Conservation (phyloP, 441 rosid species). For the Adansonia grandidieri region DNA sequence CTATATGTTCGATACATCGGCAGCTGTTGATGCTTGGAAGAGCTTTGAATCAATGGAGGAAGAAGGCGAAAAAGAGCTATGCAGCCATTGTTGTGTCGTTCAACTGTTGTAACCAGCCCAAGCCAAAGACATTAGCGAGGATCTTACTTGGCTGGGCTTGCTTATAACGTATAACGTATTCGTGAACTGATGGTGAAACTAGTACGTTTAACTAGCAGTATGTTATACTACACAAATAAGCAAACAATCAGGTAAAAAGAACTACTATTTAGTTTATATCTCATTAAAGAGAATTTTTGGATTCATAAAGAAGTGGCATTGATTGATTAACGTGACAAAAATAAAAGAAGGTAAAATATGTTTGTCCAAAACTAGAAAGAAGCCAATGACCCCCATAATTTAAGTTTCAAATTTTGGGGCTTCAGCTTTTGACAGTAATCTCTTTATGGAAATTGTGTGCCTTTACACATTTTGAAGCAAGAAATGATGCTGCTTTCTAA, state of each 20-base stretch:
- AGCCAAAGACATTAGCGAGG: background rate
- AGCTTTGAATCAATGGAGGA: constrained; percentile 44
- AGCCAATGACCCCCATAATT: background rate
- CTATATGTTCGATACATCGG: constrained; percentile 45
- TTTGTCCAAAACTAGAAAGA: background rate
- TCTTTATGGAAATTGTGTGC: no score
- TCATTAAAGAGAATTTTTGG: background rate
- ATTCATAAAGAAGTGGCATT: background rate
- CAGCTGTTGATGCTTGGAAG: constrained; percentile 42
- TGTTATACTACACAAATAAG: background rate
- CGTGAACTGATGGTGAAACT: background rate
- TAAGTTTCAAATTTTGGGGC: background rate
- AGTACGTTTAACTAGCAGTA: background rate
- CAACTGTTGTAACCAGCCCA: background rate
- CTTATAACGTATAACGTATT: background rate
- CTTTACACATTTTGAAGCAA: no score
- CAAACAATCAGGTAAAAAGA: background rate
- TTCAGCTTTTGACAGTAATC: background rate
- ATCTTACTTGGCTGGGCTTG: background rate
- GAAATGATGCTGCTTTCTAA: no score
- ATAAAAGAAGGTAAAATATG: background rate
- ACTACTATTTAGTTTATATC: no score
- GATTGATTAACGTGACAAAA: background rate
- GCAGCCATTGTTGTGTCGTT: constrained; percentile 61
- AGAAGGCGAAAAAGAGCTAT: constrained; percentile 54